These are phyloP conservation scores for Paramecium sonneborni DNA, from an alignment of 73 alveolate genomes.

Conservation along the genomic window DNA sequence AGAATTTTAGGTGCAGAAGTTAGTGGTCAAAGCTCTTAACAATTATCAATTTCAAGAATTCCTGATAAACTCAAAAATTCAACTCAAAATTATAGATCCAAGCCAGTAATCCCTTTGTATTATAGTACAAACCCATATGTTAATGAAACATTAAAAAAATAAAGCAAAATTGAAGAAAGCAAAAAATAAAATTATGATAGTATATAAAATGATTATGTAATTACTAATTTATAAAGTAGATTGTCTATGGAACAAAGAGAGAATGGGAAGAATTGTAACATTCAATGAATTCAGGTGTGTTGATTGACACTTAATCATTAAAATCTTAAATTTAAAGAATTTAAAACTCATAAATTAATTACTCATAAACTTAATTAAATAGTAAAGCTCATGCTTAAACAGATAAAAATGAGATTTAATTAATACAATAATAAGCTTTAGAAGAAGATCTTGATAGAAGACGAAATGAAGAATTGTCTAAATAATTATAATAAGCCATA, in stretches of 20 bases:
- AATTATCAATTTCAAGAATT: neutral
- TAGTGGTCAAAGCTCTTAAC: neutral
- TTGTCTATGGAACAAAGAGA: conserved; percentile 27
- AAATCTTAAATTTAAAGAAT: neutral
- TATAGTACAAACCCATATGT: neutral
- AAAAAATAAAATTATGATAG: neutral
- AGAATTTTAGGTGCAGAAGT: neutral
- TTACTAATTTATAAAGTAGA: neutral
- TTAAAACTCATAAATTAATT: neutral
- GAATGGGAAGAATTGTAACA: conserved; percentile 52
- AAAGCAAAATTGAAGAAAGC: conserved; percentile 3
- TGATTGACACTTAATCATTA: neutral
- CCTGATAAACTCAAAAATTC: conserved; percentile 19
- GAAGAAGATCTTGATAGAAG: neutral
- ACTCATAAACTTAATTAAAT: neutral
- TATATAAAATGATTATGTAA: conserved; percentile 21
- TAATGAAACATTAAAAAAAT: neutral
- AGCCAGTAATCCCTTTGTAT: neutral
- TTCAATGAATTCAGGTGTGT: neutral
- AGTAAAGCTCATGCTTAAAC: neutral
- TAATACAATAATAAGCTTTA: neutral
- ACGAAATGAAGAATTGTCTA: neutral
- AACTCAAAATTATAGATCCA: neutral
- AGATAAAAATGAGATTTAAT: neutral
- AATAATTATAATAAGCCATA: neutral